A percentile compares a stretch with the other conserved stretches of the same genome.
Conservation (phyloP, 345 rosid species). For the thale cress (Arabidopsis thaliana) region TAIR10.1 NC_003074.8:21719501-21720000, state of each 20-base stretch:
- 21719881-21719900: conserved; percentile 18
- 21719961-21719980: conserved; percentile 31
- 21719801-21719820: conserved; percentile 36
- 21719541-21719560: conserved; percentile 25
- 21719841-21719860: conserved; percentile 19
- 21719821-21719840: conserved; percentile 18
- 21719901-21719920: not conserved
- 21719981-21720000: conserved; percentile 19
- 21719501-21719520: conserved; percentile 17
- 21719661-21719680: conserved; percentile 24
- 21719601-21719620: not conserved
- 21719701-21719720: not conserved
- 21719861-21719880: not conserved
- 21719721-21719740: not conserved
- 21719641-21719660: conserved; percentile 4
- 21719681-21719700: not conserved
- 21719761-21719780: conserved; percentile 22
- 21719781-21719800: conserved; percentile 25
- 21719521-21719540: conserved; percentile 14
- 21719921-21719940: conserved; percentile 33
- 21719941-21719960: conserved; percentile 42
- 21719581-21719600: conserved; percentile 27
- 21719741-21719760: conserved; percentile 33
- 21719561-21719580: not conserved
- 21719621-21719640: not conserved